A percentile compares a stretch with the other conserved stretches of the same genome.
Conservation (phyloP, 768 basidiomycete genomes). For the Leccinum incarnatum region DNA sequence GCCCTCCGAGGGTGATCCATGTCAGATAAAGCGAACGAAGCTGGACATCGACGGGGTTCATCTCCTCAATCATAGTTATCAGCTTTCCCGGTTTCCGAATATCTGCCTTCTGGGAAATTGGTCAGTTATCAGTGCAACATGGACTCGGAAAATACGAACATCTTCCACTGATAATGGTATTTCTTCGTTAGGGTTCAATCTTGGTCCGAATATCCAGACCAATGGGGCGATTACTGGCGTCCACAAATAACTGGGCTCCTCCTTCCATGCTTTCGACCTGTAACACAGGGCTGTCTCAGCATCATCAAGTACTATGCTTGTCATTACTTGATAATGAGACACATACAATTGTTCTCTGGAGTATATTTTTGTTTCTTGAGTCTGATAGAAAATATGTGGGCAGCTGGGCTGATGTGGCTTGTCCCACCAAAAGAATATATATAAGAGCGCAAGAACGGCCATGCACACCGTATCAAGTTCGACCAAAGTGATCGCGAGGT, state of each 20-base stretch:
- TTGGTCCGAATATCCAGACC: not conserved
- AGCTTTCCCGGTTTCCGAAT: not conserved
- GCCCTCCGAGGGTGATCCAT: not conserved
- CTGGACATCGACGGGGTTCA: not conserved
- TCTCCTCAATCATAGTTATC: not conserved
- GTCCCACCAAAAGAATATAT: slow-evolving; percentile 3
- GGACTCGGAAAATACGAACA: not conserved
- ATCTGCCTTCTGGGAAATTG: not conserved
- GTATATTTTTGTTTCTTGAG: not conserved
- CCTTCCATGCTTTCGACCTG: not conserved
- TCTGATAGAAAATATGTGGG: not conserved
- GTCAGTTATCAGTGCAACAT: not conserved
- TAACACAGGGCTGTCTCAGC: not conserved
- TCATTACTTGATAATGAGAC: not conserved
- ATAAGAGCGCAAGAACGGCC: not conserved
- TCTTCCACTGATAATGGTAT: not conserved
- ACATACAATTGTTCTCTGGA: not conserved
- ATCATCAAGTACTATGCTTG: not conserved
- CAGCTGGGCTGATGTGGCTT: not conserved
- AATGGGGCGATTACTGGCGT: not conserved
- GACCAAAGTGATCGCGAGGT: slow-evolving; percentile 1
- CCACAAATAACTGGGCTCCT: not conserved
- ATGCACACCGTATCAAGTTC: slow-evolving; percentile 5
- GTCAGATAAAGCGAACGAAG: not conserved
- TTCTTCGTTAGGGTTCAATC: not conserved